A percentile compares a stretch with the other conserved stretches of the same genome.
Evolutionary conservation across 805 yeast genomes (phyloP).

Genomic region (Metschnikowia baotianmanensis): DNA sequence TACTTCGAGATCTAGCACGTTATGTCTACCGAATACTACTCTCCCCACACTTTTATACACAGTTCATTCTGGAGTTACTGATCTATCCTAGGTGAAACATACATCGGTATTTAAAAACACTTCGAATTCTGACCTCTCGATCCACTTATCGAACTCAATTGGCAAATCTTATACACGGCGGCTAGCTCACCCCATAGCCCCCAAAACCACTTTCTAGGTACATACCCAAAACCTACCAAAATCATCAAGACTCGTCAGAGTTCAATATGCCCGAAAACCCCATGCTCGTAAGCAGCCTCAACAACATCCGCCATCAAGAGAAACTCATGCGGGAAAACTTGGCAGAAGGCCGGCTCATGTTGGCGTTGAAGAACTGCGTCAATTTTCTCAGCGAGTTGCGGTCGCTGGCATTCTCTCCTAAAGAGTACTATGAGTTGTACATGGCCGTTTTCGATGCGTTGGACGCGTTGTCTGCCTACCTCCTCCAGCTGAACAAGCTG

Average conservation of each 20-base stretch:
- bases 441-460: slow-evolving; percentile 81
- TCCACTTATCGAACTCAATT: background rate
- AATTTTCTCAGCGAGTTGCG: slow-evolving; percentile 78
- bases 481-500: slow-evolving; percentile 64
- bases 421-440: slow-evolving; percentile 90
- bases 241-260: background rate
- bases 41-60: no score
- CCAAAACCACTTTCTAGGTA: background rate
- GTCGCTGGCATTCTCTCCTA: slow-evolving; percentile 73
- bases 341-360: slow-evolving; percentile 66
- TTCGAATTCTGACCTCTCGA: no score
- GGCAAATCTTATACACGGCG: background rate
- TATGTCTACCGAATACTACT: no score
- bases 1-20: no score
- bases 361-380: slow-evolving; percentile 84
- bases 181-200: background rate
- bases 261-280: slow-evolving; percentile 13
- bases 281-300: slow-evolving; percentile 23
- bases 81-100: no score
- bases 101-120: no score
- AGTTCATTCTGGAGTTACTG: no score
- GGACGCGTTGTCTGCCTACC: slow-evolving; percentile 59
- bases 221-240: background rate
- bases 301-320: slow-evolving; percentile 64
- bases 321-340: slow-evolving; percentile 73